Evolutionary conservation across 768 basidiomycete genomes (phyloP), one percentile per base, ranked within the genome.

Genomic region (Serendipita indica): DNA sequence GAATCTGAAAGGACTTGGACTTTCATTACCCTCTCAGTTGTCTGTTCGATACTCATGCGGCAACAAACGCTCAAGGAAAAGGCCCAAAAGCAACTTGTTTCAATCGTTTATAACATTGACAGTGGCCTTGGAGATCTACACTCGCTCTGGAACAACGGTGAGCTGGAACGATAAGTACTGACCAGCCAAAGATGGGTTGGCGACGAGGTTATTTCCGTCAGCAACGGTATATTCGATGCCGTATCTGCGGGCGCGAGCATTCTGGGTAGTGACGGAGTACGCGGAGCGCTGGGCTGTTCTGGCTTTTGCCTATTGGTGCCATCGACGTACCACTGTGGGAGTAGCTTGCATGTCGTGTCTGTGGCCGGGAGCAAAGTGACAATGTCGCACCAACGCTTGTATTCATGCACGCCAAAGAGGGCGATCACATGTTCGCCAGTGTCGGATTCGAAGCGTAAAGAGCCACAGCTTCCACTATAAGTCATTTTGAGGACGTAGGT

Each of bases 391-490:
- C 74, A 75, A 3, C 67, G 63, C 60, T 67, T 68, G 65, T 69
- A 67, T 65, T 71, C 70, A 66, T 75, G 69, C 22, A 74, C 66
- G 1, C 75, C 74, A 22, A 74, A 35, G 13, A 66, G 66, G 61
- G 71, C 62, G 27, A 72, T 54, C 66, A 72, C 69, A 10, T 46
- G 59, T 56, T 73, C 72, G 58, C 65, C 68, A 5, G 52, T 63
- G 45, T 66, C 65, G 4, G 64, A 61, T 30, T 35, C 30, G 64
- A 74, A 67, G 58, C 71, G 71, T 16, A 75, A 52, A 3, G 65
- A 64, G 7, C 74, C 72, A 13, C 71, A 74, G 0, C 71, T 74
- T 35, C 72, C 74, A 59, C 73, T 75, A 3, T 67, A 68, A 32
- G 63, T 65, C 67, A 72, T 73, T 49, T 35, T 67, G 61, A 75